Evolutionary conservation across 2,329 filamentous ascomycete species (phyloP), one percentile per base, ranked within the genome.

Genomic region (Cladosporium cucumerinum): DNA sequence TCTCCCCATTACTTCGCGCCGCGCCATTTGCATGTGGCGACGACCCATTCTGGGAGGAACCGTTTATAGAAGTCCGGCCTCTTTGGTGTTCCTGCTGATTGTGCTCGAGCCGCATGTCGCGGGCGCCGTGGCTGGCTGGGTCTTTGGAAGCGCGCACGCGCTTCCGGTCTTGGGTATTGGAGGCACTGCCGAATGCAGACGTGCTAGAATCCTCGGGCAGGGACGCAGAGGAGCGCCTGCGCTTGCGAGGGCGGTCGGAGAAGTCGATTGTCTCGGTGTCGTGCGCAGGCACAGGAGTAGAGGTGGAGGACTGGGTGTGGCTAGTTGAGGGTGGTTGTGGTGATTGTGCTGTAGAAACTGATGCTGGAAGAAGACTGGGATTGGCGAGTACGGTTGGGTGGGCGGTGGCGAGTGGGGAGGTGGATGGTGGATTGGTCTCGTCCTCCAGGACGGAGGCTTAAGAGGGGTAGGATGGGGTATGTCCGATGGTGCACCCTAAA

Each of bases 1-100:
- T 79, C 70, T 62, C 60, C 16, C 67, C 71, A 23, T 39, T 73
- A 74, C 66, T 68, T 57, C 64, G 77, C 72, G 67, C 66, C 18
- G 78, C 72, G 64, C 78, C 78, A 62, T 81, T 80, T 65, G 81
- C 80, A 28, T 72, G 72, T 60, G 72, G 74, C 25, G 71, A 72
- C 16, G 73, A 72, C 28, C 70, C 70, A 66, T 73, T 72, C 36
- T 72, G 70, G 36, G 59, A 75, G 52, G 72, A 78, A 75, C 70
- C 71, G 74, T 74, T 77, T 58, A 77, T 75, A 71, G 69, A 74
- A 71, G 68, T 77, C 74, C 74, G 63, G 73, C 69, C 63, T 69
- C 78, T 68, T 30, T 55, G 60, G 76, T 76, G 70, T 78, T 81
- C 69, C 74, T 72, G 67, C 39, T 72, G 76, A 69, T 70, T 75